Evolutionary conservation across 108 stramenopile species (phyloP), one percentile per base, ranked within the genome.

Genomic region (Craspedostauros australis): DNA sequence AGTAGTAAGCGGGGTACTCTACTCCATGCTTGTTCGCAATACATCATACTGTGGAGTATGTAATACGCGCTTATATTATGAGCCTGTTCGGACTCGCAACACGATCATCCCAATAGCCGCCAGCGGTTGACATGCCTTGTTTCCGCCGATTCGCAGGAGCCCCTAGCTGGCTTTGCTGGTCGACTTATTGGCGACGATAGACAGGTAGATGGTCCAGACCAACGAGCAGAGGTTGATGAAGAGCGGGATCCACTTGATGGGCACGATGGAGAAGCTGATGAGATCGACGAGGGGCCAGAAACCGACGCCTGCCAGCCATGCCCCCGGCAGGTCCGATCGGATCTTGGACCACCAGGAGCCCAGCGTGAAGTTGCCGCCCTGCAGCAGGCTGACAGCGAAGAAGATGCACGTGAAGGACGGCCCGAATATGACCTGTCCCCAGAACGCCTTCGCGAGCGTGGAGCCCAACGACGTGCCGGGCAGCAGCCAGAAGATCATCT

Each of bases 251-350:
- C 68, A 84, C 41, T 70, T 60, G 5, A 70, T 58, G 0, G 86
- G 80, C 50, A 94, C 46, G 21, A 86, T 14, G 19, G 77, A 78
- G 54, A 75, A 94, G 16, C 71, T 71, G 18, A 94, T 38, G 26
- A 94, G 49, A 72, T 94, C 92, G 26, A 94, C 88, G 59, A 94
- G 48, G 14, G 92, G 92, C 92, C 92, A 94, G 63, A 75, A 94
- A 25, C 78, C 79, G n/a, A 68, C 33, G 22, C 92, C 92, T 0
- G 77, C 68, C 31, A 71, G 39, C 86, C 84, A 89, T 0, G 82
- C 88, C 8, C 78, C 80, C 1, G 86, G 82, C 26, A 94, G 64
- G 57, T 94, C 92, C 2, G 37, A 24, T 42, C 47, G 28, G 29
- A 94, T 84, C 54, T 90, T 94, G 21, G 45, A 19, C n/a, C 67